phyloP scores from a whole-genome alignment of 495 filamentous ascomycete genomes.

The Aspergillus diversus region DNA sequence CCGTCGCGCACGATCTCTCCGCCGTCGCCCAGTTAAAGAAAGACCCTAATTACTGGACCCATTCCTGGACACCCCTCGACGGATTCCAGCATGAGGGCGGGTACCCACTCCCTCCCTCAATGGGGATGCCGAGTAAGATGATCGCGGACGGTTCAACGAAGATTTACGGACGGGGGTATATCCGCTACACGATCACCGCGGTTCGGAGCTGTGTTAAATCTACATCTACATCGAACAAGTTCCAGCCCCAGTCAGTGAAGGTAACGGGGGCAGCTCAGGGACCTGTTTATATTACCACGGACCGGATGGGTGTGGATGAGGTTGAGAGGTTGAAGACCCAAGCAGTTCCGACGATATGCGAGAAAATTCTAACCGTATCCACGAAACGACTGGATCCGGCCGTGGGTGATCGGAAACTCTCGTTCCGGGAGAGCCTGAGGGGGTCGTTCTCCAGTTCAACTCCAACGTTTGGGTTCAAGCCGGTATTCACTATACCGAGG shows the following conservation, averaged over 20 bases:
- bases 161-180: neutral
- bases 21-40: constrained; percentile 5
- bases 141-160: neutral
- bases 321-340: neutral
- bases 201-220: neutral
- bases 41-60: constrained; percentile 12
- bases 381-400: neutral
- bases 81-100: constrained; percentile 1
- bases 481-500: neutral
- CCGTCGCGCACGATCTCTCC: neutral
- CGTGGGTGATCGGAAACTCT: neutral
- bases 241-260: neutral
- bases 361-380: neutral
- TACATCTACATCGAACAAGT: neutral
- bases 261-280: neutral
- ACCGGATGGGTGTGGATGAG: neutral
- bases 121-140: neutral
- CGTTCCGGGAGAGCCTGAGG: neutral
- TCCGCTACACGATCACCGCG: neutral
- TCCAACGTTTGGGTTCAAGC: neutral
- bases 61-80: constrained; percentile 5
- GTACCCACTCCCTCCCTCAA: constrained; percentile 13
- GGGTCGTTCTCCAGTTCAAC: neutral
- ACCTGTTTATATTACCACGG: neutral
- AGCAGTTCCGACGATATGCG: neutral